These are phyloP conservation scores for Crithidia fasciculata DNA, from an alignment of 208 protist genomes.

Conservation along the genomic window DNA sequence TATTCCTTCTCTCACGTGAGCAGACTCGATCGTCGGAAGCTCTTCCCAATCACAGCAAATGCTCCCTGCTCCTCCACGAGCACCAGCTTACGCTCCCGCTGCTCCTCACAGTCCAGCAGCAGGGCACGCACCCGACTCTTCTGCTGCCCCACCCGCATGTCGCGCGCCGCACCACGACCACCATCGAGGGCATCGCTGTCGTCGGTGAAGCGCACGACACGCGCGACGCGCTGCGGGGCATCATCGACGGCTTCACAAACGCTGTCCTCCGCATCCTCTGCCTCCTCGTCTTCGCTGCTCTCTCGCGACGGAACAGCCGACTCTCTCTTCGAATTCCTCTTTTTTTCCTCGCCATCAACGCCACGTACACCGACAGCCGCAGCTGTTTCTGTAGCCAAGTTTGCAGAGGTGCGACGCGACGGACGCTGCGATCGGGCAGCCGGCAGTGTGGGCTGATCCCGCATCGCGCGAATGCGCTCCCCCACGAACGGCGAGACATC, in stretches of 20 bases:
- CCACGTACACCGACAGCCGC: background rate
- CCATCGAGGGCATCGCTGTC: constrained; percentile 24
- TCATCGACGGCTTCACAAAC: constrained; percentile 1
- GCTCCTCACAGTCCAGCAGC: constrained; percentile 31
- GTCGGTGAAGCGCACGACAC: constrained; percentile 20
- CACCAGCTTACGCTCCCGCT: constrained; percentile 14
- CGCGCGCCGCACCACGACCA: constrained; percentile 14
- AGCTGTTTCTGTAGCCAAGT: background rate
- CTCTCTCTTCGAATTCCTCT: too few species aligned
- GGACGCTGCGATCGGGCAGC: background rate
- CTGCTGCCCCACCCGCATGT: constrained; percentile 13
- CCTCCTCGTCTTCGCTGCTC: background rate
- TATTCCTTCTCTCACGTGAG: background rate
- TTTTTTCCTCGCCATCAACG: background rate
- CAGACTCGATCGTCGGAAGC: constrained; percentile 3
- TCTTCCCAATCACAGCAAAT: constrained; percentile 17
- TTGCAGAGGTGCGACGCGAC: background rate
- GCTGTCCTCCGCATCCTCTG: constrained; percentile 2
- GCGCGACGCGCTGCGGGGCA: background rate
- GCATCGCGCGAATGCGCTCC: constrained; percentile 13
- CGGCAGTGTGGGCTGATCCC: constrained; percentile 3
- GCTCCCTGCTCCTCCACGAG: constrained; percentile 11
- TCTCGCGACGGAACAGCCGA: background rate
- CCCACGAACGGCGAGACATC: constrained; percentile 13
- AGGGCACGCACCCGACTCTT: constrained; percentile 13